Conservation (phyloP, 2,329 filamentous ascomycete species). For the Coleophoma eucalyptorum region DNA sequence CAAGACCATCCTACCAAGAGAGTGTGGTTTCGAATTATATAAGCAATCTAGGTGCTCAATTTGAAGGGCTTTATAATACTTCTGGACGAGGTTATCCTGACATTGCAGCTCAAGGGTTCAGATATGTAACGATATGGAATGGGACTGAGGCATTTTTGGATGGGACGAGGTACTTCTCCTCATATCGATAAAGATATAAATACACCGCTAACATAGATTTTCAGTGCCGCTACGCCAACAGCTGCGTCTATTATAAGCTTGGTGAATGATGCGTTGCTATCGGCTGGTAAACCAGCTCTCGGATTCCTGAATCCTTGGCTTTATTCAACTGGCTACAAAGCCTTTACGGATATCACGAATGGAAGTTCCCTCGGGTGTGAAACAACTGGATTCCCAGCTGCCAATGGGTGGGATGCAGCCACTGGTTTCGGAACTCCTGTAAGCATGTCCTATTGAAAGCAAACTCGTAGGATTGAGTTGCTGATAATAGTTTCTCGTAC, state of each 20-base stretch:
- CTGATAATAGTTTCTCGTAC: no score
- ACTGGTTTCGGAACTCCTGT: conserved; percentile 31
- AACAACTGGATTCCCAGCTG: conserved; percentile 20
- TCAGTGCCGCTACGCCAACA: conserved; percentile 49
- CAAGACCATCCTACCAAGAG: conserved; percentile 41
- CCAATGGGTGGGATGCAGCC: conserved; percentile 29
- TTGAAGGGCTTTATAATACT: conserved; percentile 40
- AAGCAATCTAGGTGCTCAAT: conserved; percentile 33
- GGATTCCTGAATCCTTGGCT: conserved; percentile 40
- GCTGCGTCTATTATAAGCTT: conserved; percentile 54
- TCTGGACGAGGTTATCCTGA: conserved; percentile 48
- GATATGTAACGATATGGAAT: conserved; percentile 41
- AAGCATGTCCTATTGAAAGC: neutral
- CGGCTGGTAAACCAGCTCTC: conserved; percentile 38
- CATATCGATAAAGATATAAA: neutral
- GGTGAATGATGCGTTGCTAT: conserved; percentile 57
- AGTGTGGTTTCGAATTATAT: conserved; percentile 37
- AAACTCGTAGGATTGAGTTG: no score
- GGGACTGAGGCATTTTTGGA: conserved; percentile 32
- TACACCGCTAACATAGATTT: neutral
- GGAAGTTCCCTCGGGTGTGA: conserved; percentile 34
- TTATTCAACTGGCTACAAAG: conserved; percentile 29
- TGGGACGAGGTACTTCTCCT: conserved; percentile 30
- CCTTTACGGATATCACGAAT: conserved; percentile 33
- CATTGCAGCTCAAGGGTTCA: conserved; percentile 51